Conservation (phyloP, 495 filamentous ascomycete species). For the Lentithecium fluviatile region DNA sequence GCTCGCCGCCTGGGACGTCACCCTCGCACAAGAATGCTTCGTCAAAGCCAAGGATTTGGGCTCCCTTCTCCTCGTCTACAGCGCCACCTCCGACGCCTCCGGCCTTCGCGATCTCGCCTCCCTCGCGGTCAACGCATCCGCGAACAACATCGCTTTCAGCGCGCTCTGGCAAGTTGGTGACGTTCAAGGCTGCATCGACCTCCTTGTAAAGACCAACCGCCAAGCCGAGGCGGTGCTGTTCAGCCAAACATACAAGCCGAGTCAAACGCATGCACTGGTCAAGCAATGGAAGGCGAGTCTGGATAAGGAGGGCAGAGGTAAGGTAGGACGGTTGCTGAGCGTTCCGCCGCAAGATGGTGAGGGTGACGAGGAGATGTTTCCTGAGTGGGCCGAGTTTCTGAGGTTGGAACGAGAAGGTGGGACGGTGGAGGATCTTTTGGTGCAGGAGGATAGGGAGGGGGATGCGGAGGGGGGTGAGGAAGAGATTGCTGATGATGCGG, state of each 20-base stretch:
- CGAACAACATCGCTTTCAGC: slow-evolving; percentile 89
- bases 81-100: slow-evolving; percentile 70
- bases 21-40: slow-evolving; percentile 90
- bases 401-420: slow-evolving; percentile 70
- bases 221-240: slow-evolving; percentile 85
- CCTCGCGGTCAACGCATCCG: slow-evolving; percentile 71
- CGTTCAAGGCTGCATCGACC: slow-evolving; percentile 74
- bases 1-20: slow-evolving; percentile 78
- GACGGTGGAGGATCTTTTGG: slow-evolving; percentile 32
- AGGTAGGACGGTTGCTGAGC: slow-evolving; percentile 77
- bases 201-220: slow-evolving; percentile 74
- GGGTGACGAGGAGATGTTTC: slow-evolving; percentile 89
- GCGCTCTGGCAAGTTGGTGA: slow-evolving; percentile 86
- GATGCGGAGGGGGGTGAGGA: slow-evolving; percentile 24
- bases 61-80: slow-evolving; percentile 81
- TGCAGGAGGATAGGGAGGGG: slow-evolving; percentile 29
- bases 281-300: slow-evolving; percentile 75
- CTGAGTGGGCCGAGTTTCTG: slow-evolving; percentile 91
- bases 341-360: slow-evolving; percentile 63
- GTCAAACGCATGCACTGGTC: slow-evolving; percentile 65
- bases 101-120: slow-evolving; percentile 69
- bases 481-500: slow-evolving; percentile 25
- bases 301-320: slow-evolving; percentile 76
- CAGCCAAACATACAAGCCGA: slow-evolving; percentile 91
- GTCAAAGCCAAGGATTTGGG: slow-evolving; percentile 83